Conservation (phyloP, 202 grass and related monocot genomes). For the Setaria viridis region DNA sequence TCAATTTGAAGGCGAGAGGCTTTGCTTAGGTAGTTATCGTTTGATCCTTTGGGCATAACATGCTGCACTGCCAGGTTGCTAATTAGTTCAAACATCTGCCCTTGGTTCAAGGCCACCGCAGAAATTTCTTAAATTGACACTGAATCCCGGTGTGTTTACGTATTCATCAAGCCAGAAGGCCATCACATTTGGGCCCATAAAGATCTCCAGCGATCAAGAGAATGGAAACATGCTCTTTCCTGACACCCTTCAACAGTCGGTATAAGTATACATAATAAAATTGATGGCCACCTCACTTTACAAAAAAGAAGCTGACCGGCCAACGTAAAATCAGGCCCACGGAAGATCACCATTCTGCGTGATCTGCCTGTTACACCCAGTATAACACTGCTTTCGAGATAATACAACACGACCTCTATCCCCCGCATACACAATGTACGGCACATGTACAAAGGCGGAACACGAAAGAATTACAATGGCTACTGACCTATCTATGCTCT, state of each 20-base stretch:
- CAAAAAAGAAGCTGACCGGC: conserved; percentile 44
- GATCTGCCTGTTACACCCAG: conserved; percentile 39
- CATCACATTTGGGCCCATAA: background rate
- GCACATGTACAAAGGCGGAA: conserved; percentile 57
- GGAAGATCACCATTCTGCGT: conserved; percentile 42
- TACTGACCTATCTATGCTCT: conserved; percentile 64
- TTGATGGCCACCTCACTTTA: conserved; percentile 46
- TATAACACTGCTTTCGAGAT: conserved; percentile 45
- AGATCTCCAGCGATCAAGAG: background rate
- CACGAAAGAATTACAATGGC: conserved; percentile 58
- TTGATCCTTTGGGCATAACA: background rate
- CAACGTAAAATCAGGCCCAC: conserved; percentile 50
- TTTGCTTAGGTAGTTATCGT: too few species aligned
- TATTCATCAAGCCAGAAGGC: background rate
- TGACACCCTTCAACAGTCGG: background rate
- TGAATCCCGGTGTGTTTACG: too few species aligned
- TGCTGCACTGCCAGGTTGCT: background rate
- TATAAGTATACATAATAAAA: conserved; percentile 42
- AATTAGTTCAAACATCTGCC: background rate
- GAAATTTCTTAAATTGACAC: too few species aligned
- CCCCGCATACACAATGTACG: conserved; percentile 47
- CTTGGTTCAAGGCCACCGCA: background rate
- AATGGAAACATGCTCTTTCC: background rate
- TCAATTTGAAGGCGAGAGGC: background rate
- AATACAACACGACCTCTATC: conserved; percentile 50